phyloP scores from a whole-genome alignment of 495 filamentous ascomycete species.

The Xylaria cubensis region DNA sequence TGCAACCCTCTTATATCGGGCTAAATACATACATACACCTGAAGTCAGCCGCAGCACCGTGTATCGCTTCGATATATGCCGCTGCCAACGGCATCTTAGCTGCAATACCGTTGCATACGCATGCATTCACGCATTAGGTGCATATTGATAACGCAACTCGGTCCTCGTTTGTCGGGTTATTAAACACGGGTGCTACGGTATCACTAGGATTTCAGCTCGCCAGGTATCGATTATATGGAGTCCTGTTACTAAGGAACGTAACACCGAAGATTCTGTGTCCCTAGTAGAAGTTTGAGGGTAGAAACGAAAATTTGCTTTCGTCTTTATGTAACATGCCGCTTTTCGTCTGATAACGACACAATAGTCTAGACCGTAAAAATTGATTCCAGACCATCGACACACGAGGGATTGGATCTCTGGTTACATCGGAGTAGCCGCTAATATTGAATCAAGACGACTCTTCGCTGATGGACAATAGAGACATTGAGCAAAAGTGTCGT shows the following conservation, averaged over 20 bases:
- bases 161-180: background rate
- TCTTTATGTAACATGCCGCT: constrained; percentile 8
- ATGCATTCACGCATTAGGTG: background rate
- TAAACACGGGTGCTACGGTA: background rate
- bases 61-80: constrained; percentile 3
- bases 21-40: background rate
- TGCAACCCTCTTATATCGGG: background rate
- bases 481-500: background rate
- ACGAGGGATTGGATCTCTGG: background rate
- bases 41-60: background rate
- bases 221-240: background rate
- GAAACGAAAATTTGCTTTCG: background rate
- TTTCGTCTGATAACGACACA: background rate
- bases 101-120: background rate
- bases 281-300: background rate
- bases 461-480: background rate
- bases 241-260: background rate
- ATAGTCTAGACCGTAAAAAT: background rate
- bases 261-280: constrained; percentile 2
- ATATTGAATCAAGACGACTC: background rate
- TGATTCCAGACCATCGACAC: background rate
- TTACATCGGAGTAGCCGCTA: background rate
- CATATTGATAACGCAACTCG: background rate
- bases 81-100: background rate
- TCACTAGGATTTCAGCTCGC: constrained; percentile 11